Evolutionary conservation across 2,329 filamentous ascomycete genomes (phyloP), one percentile per base, ranked within the genome.

Genomic region (Nakataea oryzae): DNA sequence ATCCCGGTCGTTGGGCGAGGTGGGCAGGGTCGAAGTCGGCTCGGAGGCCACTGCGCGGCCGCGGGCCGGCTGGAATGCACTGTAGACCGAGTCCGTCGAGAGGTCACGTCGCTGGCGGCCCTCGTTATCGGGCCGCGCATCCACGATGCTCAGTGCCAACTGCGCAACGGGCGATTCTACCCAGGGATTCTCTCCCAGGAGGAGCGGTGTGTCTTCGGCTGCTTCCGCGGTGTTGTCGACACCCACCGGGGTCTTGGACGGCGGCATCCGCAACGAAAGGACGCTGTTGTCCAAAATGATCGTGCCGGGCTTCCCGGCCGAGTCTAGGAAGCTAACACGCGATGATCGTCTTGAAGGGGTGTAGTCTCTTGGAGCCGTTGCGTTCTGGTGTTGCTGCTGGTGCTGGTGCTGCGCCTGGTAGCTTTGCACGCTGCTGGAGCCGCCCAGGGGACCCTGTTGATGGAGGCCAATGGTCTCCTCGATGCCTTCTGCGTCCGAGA

Each of bases 381-480:
- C 24, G 41, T n/a, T 50, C 21, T 17, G 21, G 7, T n/a, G 55
- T 17, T 47, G 56, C 14, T 26, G 5, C 14, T 26, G 32, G 13
- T 71, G 61, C 21, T 17, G 21, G 7, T n/a, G 55, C 24, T 47
- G 56, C 14, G 56, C 9, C 14, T 26, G 32, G 13, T 71, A 72
- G 21, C 41, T n/a, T 3, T n/a, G 66, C 72, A 67, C 63, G 73
- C 63, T 64, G 76, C 69, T 9, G 41, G 41, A 50, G 61, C 73
- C 74, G 68, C 75, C 76, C 60, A 50, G 63, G 58, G 70, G 76
- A 66, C 79, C 81, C 69, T 88, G 86, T 55, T 83, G 74, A 1
- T 74, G 71, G 26, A 87, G 79, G 50, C 83, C 81, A 60, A 88
- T 86, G 14, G 82, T 85, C 67, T 87, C 86, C 65, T 88, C 85